Base-by-base conservation (phyloP, 805 yeast genomes). In the Kurtzmaniella cleridarum region DNA sequence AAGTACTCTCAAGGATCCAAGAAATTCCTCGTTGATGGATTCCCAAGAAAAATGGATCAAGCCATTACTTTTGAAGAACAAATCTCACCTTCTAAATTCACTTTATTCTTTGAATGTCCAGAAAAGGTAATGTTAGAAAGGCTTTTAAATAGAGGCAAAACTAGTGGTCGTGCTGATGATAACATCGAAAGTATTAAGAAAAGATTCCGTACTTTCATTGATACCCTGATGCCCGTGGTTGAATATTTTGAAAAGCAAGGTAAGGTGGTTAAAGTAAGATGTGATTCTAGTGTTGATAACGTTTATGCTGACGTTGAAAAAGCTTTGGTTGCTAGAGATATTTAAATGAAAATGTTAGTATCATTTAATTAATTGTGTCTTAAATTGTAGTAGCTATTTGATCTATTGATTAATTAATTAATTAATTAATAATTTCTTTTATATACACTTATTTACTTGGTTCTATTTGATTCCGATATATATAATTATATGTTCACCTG, bases 11-110 rank as follows among this genome's bases (percentile, higher is more conserved):
- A 42, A 15, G 82, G 84, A 12, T 69, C 64, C 17, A 72, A 71
- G 38, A 78, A 78, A 49, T 91, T 90, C 60, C 68, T 91, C 52
- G 80, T 91, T 38, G 98, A 91, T 60, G 98, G 98, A 0, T 91
- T 93, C 75, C 98, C 98, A 35, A 78, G 98, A 59, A 88, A 90
- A 60, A 91, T 93, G 97, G 98, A 93, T 64, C 98, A 91, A 69
- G 98, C 98, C 0, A 43, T 84, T 30, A 84, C 91, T n/a, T 91
- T 91, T 59, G 98, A 91, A 65, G 78, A 84, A 30, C 69, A 78
- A 55, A 60, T 80, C 51, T 93, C 79, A 53, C 82, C 73, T 60
- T 82, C 86, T 45, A 69, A 78, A 18, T 76, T 83, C 62, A 79
- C 85, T 2, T 66, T 85, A 31, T 85, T 81, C 62, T 85, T 85